A percentile compares a stretch with the other conserved stretches of the same genome.
Evolutionary conservation across 192 early-diverging fungal genomes (phyloP).

Genomic region (Entomortierella parvispora): DNA sequence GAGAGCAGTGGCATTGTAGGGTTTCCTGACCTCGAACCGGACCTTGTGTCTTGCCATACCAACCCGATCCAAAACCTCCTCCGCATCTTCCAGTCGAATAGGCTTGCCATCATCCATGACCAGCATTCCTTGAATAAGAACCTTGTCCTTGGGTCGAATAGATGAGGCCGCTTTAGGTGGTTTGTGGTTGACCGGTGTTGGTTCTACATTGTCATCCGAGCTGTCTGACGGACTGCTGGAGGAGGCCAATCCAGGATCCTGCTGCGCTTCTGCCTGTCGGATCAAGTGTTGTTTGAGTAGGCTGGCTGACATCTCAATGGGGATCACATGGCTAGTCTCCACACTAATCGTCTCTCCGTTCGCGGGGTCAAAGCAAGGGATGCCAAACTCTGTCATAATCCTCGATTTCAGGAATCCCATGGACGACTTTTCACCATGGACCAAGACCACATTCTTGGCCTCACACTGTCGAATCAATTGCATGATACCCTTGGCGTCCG

Average conservation of each 20-base stretch:
- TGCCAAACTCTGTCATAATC: slow-evolving; percentile 84
- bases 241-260: slow-evolving; percentile 17
- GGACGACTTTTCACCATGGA: slow-evolving; percentile 92
- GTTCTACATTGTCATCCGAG: slow-evolving; percentile 15
- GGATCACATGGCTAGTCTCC: slow-evolving; percentile 73
- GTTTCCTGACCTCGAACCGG: slow-evolving; percentile 47
- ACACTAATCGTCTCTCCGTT: slow-evolving; percentile 85
- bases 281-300: slow-evolving; percentile 57
- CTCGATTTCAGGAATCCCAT: slow-evolving; percentile 88
- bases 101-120: slow-evolving; percentile 53
- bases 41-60: slow-evolving; percentile 49
- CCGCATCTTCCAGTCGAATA: slow-evolving; percentile 51
- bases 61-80: slow-evolving; percentile 36
- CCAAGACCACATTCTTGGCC: slow-evolving; percentile 90
- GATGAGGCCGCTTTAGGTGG: slow-evolving; percentile 9
- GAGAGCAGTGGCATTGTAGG: slow-evolving; percentile 45
- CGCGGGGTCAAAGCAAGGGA: slow-evolving; percentile 87
- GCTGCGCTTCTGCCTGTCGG: slow-evolving; percentile 21
- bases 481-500: slow-evolving; percentile 98
- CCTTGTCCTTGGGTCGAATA: slow-evolving; percentile 44
- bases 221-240: slow-evolving; percentile 31
- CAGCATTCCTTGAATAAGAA: slow-evolving; percentile 56
- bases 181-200: not conserved
- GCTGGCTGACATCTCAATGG: slow-evolving; percentile 61
- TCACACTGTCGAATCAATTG: slow-evolving; percentile 91